Evolutionary conservation across 2,329 filamentous ascomycete genomes (phyloP), one percentile per base, ranked within the genome.

Genomic region (Exophiala oligosperma): DNA sequence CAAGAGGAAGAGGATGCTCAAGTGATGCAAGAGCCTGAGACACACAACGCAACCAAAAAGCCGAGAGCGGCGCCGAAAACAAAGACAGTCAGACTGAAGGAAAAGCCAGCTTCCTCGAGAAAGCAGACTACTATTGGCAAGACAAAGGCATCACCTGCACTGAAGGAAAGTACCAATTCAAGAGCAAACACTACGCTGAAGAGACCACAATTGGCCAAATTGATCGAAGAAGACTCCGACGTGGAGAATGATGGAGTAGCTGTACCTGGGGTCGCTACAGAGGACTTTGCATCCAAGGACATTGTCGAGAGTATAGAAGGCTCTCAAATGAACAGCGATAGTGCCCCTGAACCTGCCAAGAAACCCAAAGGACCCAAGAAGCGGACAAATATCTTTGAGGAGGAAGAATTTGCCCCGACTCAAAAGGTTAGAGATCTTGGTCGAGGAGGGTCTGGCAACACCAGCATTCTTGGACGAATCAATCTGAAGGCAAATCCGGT

Each of bases 361-460:
- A 92, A 88, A 21, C 77, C 84, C 88, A 62, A 92, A 91, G 73
- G 75, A 91, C 4, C 78, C 90, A 1, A 85, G 23, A 79, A 81
- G 23, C 84, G 82, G 49, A 84, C 85, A 63, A 80, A 77, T 65
- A 89, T 85, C 2, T 70, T 94, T 4, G 91, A 93, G 66, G 87
- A 89, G 58, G 87, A 88, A 7, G 87, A 87, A 3, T 87, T 89
- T 7, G 84, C 49, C 32, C 43, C 60, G 4, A 46, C 50, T 55
- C 65, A 14, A 70, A 73, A 61, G 69, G 70, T 67, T 52, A 62
- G 61, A 48, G 69, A 71, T 57, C 61, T 70, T 12, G 66, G 63
- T 40, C 56, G 59, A 17, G 63, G 56, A n/a, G 57, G 60, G 24
- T 52, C 52, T 24, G 43, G 28, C n/a, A 43, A 43, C 17, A 43